Evolutionary conservation across 2,329 filamentous ascomycete genomes (phyloP).

Genomic region (Tolypocladium nubicola): DNA sequence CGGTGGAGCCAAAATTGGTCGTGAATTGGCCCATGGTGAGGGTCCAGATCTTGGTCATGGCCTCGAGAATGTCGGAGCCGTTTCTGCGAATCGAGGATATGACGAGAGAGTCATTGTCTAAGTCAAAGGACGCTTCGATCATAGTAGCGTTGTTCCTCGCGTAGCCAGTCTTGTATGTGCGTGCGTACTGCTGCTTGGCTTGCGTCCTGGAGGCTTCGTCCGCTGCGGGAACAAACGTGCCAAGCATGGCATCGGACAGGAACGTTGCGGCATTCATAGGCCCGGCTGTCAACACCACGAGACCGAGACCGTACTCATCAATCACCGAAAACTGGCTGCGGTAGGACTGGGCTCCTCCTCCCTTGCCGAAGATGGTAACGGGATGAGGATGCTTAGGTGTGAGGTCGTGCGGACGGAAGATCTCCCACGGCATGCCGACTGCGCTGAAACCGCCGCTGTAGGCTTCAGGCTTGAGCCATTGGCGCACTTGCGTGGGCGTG

Average conservation of each 20-base stretch:
- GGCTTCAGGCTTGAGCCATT: constrained; percentile 24
- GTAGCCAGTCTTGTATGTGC: neutral
- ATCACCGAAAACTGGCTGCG: constrained; percentile 22
- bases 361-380: constrained; percentile 22
- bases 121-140: constrained; percentile 9
- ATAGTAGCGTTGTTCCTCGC: neutral
- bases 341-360: constrained; percentile 22
- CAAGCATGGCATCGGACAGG: constrained; percentile 17
- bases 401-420: constrained; percentile 16
- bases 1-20: constrained; percentile 5
- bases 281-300: constrained; percentile 20
- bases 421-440: constrained; percentile 27
- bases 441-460: constrained; percentile 18
- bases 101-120: constrained; percentile 15
- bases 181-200: constrained; percentile 10
- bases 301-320: constrained; percentile 22
- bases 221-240: constrained; percentile 14
- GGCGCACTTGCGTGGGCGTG: constrained; percentile 11
- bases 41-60: constrained; percentile 11
- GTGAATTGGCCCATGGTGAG: constrained; percentile 13
- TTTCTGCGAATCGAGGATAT: constrained; percentile 12
- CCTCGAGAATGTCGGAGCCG: constrained; percentile 9
- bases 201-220: constrained; percentile 17
- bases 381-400: constrained; percentile 16
- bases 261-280: constrained; percentile 14